These are phyloP conservation scores for Calonectria pseudoturangicola DNA, from an alignment of 2,329 filamentous ascomycete genomes.

Conservation along the genomic window DNA sequence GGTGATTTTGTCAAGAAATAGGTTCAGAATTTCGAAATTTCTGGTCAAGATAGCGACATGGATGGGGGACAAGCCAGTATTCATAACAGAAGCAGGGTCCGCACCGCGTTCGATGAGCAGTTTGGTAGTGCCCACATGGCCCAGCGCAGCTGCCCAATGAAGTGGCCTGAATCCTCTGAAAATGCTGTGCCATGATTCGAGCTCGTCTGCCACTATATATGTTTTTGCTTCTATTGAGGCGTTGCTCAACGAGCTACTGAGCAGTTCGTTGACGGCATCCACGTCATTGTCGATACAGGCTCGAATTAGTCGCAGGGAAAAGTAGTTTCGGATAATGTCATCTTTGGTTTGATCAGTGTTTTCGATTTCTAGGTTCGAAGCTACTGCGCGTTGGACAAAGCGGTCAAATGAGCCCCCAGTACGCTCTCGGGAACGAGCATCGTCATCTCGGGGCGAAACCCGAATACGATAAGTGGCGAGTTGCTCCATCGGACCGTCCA, in stretches of 20 bases:
- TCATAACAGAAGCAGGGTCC: neutral
- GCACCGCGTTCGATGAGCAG: neutral
- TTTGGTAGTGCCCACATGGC: neutral
- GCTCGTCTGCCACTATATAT: too few relatives aligned
- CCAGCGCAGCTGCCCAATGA: constrained; percentile 2
- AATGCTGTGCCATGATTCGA: neutral
- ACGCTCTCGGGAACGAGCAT: neutral
- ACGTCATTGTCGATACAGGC: neutral
- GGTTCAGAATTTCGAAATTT: neutral
- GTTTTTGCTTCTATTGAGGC: neutral
- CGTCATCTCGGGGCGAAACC: neutral
- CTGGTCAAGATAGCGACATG: neutral
- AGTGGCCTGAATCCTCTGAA: neutral
- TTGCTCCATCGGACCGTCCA: too few relatives aligned
- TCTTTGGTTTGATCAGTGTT: neutral
- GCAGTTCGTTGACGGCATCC: neutral
- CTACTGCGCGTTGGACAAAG: neutral
- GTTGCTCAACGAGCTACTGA: neutral
- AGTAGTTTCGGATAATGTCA: neutral
- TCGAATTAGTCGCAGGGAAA: neutral
- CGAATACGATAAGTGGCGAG: neutral
- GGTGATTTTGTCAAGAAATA: neutral
- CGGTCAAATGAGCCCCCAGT: neutral
- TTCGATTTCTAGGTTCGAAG: neutral
- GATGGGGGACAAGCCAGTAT: neutral